Base-by-base conservation (phyloP, 2,329 filamentous ascomycete genomes). In the Aspergillus sp. region DNA sequence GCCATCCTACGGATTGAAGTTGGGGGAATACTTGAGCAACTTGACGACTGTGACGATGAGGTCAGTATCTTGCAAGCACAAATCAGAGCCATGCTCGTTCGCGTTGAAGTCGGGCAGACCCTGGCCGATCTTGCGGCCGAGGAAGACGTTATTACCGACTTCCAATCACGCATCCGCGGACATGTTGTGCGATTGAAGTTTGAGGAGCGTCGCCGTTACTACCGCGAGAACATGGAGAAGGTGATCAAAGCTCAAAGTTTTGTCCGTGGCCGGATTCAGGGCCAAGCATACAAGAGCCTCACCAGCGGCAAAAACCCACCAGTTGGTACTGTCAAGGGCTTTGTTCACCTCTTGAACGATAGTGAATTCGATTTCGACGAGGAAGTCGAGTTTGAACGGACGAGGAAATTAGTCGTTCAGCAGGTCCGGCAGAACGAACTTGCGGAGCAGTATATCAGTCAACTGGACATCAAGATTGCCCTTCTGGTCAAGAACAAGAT, bases 401-500 rank as follows among this genome's bases (percentile, higher is more conserved):
- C 97, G 67, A 85, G 95, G 49, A 97, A 97, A 78, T 95, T 90
- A 3, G 94, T 99, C 14, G 92, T 99, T 5, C 92, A 97, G 68
- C 92, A 97, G 68, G 94, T 99, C 9, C 88, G 93, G 45, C 92
- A 97, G 64, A 99, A 99, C 66, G 94, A 99, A 74, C 87, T 96
- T 78, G 85, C 95, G 36, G 94, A 99, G 74, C 91, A 97, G 69
- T 99, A 99, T 67, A 96, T 99, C 61, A 92, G 96, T 64, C 94
- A 99, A 69, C 83, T 99, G 32, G 95, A 99, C 68, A 96, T 99
- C 79, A 99, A 99, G 77, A 99, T 99, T 70, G 94, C 94, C 1
- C 82, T 99, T 3, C 81, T 99, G 16, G 94, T 99, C 64, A 97
- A 97, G 81, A 99, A 99, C 82, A 99, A 99, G 74, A 99, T 99